Evolutionary conservation across 2,329 filamentous ascomycete species (phyloP), one percentile per base, ranked within the genome.

Genomic region (Septoria linicola): DNA sequence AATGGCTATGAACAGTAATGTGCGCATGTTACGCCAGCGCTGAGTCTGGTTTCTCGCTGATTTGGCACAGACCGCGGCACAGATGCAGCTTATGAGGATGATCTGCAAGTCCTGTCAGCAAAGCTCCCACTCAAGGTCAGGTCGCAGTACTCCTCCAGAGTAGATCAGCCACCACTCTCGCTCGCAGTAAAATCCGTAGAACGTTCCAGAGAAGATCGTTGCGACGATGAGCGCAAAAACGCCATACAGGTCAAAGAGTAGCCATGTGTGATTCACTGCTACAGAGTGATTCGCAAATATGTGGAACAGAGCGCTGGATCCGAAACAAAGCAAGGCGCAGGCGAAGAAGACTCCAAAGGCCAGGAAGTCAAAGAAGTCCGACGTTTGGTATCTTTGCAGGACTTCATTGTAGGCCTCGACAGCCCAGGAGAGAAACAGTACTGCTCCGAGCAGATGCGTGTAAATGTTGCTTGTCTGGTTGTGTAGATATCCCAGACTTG

Each of bases 1-100:
- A 70, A 96, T 85, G 11, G 82, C 80, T 39, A 95, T 83, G 66
- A 96, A 99, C 85, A 96, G 92, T 59, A 80, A 73, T 2, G 92
- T 88, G 48, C 92, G 83, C 68, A 95, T 27, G 23, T 27, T 27
- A 5, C 23, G 23, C 23, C 89, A 0, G 89, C 87, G 19, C 93
- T 80, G 81, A 88, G 93, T 8, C 76, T 76, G 0, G 92, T 88
- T 0, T 88, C 89, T 53, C 91, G 83, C 71, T 97, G 96, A 50
- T 77, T 80, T 35, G 92, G 88, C 23, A 27, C 23, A 27, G 5
- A 27, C 23, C 10, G 10, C 10, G 23, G 23, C 23, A 10, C 23
- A 27, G 10, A 10, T 27, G 23, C 5, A 10, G 23, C 23, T 27
- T 5, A 27, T 27, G 5, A 10, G 5, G 10, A 27, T 27, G 23